Evolutionary conservation across 2,329 filamentous ascomycete genomes (phyloP).

Genomic region (Cercospora canescens): DNA sequence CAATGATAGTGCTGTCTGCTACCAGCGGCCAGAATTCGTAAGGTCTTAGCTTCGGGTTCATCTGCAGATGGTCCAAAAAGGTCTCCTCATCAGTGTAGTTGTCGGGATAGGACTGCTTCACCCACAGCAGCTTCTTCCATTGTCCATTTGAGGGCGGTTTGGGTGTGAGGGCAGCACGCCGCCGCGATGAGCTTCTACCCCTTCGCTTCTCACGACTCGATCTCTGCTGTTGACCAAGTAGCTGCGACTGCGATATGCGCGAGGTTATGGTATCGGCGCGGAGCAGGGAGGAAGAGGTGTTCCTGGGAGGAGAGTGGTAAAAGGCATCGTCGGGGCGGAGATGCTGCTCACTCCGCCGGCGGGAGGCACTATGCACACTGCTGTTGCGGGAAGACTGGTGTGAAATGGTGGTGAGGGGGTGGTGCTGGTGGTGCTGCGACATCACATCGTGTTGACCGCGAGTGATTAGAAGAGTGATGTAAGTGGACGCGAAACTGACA

Average conservation of each 20-base stretch:
- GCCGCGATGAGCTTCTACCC: conserved; percentile 64
- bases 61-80: conserved; percentile 92
- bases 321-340: conserved; percentile 86
- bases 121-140: conserved; percentile 98
- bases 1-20: conserved; percentile 91
- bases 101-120: conserved; percentile 97
- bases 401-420: conserved; percentile 4
- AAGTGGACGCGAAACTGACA: conserved; percentile 1
- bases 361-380: conserved; percentile 13
- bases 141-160: conserved; percentile 45
- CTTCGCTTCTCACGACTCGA: conserved; percentile 50
- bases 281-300: conserved; percentile 27
- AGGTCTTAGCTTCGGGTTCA: conserved; percentile 87
- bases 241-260: conserved; percentile 8
- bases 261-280: conserved; percentile 34
- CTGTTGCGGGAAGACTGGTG: conserved; percentile 22
- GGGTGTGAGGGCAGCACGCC: conserved; percentile 46
- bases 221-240: conserved; percentile 9
- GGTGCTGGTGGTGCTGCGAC: conserved; percentile 7
- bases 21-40: conserved; percentile 99
- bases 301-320: conserved; percentile 62
- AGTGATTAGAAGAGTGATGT: background rate
- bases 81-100: conserved; percentile 98
- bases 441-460: conserved; percentile 1
- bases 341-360: conserved; percentile 35